Evolutionary conservation across 441 rosid genomes (phyloP).

Genomic region (Adansonia gregorii): DNA sequence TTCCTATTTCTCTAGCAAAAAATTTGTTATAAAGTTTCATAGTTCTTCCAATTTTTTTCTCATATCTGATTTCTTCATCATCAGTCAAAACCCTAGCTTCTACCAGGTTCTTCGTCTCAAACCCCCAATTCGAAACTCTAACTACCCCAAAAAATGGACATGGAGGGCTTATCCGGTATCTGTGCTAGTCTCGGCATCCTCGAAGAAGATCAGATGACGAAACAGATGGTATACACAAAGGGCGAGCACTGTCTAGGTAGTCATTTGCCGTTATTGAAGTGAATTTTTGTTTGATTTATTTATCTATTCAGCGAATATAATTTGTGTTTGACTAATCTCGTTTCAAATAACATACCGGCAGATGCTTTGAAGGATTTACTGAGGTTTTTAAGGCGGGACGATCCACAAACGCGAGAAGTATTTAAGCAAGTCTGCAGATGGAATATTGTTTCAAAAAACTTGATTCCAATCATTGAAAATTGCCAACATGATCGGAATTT

Average conservation of each 20-base stretch:
- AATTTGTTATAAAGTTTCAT: neutral
- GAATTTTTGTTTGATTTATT: neutral
- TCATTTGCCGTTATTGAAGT: neutral
- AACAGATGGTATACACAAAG: constrained; percentile 62
- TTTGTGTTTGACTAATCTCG: neutral
- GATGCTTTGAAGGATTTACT: constrained; percentile 86
- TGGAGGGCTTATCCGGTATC: constrained; percentile 69
- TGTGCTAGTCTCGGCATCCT: constrained; percentile 74
- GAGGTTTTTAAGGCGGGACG: constrained; percentile 87
- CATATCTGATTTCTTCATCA: constrained; percentile 28
- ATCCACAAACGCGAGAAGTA: constrained; percentile 80
- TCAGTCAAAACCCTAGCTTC: neutral
- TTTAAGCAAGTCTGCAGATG: constrained; percentile 95
- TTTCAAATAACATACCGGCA: constrained; percentile 33
- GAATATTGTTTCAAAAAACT: constrained; percentile 80
- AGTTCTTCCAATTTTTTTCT: neutral
- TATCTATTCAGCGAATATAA: neutral
- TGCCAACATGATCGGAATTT: constrained; percentile 66
- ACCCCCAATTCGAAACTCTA: constrained; percentile 18
- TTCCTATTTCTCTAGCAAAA: constrained; percentile 9
- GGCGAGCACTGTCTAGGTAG: constrained; percentile 74
- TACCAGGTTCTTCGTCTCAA: neutral
- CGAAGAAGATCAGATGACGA: constrained; percentile 58
- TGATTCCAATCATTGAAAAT: constrained; percentile 85
- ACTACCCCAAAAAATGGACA: constrained; percentile 42